phyloP scores from a whole-genome alignment of 768 basidiomycete genomes.

The Termitomyces sp. region DNA sequence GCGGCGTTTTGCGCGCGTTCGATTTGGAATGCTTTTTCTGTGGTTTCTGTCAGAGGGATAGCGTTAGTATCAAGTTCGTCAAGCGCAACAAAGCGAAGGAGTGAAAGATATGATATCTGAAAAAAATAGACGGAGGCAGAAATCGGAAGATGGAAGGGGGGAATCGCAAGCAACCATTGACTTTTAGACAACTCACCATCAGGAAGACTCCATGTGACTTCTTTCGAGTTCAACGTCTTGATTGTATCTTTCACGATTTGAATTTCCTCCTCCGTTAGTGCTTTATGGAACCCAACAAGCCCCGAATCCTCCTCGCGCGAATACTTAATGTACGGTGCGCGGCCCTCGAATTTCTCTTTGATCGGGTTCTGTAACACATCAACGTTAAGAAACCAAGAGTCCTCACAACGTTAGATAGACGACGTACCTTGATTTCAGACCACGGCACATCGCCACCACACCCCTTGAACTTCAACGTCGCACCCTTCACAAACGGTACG shows the following conservation, averaged over 20 bases:
- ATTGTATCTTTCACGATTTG: constrained; percentile 61
- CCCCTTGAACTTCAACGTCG: constrained; percentile 54
- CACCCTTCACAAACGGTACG: constrained; percentile 47
- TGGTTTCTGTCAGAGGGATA: constrained; percentile 43
- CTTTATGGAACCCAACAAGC: constrained; percentile 59
- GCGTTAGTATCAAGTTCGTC: not conserved
- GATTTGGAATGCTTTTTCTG: constrained; percentile 66
- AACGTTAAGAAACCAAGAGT: not conserved
- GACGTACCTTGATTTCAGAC: constrained; percentile 43
- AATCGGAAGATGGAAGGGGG: not conserved
- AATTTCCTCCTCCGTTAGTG: constrained; percentile 67
- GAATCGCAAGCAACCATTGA: not conserved
- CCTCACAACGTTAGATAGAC: not conserved
- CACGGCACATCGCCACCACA: constrained; percentile 44
- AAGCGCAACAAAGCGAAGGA: not conserved
- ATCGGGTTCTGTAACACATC: constrained; percentile 33
- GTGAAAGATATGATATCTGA: too few species aligned
- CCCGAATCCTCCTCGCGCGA: constrained; percentile 38
- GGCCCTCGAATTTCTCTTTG: constrained; percentile 42
- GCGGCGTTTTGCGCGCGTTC: constrained; percentile 71
- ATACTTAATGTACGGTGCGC: constrained; percentile 48
- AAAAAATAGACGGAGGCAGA: not conserved
- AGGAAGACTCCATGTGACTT: constrained; percentile 59
- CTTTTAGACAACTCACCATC: constrained; percentile 37
- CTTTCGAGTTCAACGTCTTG: constrained; percentile 56